phyloP scores from a whole-genome alignment of 345 rosid genomes.

The Turritis glabra region DNA sequence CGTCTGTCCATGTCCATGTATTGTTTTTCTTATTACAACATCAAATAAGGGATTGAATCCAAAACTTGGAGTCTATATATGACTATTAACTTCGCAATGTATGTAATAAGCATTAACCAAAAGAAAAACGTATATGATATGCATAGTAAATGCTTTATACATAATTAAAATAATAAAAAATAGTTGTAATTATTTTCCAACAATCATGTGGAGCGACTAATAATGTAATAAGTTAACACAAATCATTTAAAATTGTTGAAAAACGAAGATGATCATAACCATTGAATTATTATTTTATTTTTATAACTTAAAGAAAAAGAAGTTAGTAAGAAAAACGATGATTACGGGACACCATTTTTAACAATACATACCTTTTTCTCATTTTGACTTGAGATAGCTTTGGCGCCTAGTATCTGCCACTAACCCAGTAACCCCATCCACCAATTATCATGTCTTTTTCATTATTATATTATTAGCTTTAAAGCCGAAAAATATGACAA shows the following conservation, averaged over 20 bases:
- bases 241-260: not conserved
- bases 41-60: not conserved
- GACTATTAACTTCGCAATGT: not conserved
- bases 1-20: conserved; percentile 20
- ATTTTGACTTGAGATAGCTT: conserved; percentile 16
- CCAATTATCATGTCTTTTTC: conserved; percentile 34
- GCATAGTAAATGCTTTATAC: not conserved
- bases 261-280: not conserved
- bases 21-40: not conserved
- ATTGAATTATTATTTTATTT: not conserved
- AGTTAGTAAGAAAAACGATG: not conserved
- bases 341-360: conserved; percentile 20
- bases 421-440: conserved; percentile 35
- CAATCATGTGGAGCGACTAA: not conserved
- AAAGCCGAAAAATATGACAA: not conserved
- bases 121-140: no score
- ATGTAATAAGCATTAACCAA: no score
- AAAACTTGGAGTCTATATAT: conserved; percentile 4
- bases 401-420: conserved; percentile 28
- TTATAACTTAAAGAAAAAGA: conserved; percentile 9
- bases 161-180: not conserved
- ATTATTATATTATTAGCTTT: conserved; percentile 20
- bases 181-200: not conserved
- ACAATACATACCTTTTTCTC: not conserved
- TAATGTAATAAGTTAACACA: not conserved